phyloP scores from a whole-genome alignment of 306 rosid genomes.

The Echinosophora koreensis region DNA sequence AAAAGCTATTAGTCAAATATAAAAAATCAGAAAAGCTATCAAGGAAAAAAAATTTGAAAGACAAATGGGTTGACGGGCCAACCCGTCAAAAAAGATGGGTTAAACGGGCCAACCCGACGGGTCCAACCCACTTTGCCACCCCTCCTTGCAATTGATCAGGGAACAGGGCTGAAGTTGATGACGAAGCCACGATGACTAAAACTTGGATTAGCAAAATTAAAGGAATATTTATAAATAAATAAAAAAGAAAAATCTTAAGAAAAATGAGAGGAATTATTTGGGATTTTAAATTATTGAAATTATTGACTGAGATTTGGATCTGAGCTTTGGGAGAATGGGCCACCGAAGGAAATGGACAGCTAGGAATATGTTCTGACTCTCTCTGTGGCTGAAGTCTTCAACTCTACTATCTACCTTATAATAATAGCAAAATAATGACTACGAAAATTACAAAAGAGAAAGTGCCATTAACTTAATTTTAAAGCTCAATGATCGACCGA shows the following conservation, averaged over 20 bases:
- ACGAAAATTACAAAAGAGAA: not conserved
- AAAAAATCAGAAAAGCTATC: too few species aligned
- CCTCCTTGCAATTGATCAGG: slow-evolving; percentile 30
- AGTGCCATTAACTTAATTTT: not conserved
- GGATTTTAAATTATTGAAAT: slow-evolving; percentile 34
- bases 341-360: slow-evolving; percentile 26
- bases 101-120: too few species aligned
- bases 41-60: too few species aligned
- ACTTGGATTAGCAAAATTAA: slow-evolving; percentile 24
- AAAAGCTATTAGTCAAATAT: too few species aligned
- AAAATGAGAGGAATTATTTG: slow-evolving; percentile 36
- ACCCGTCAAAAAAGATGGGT: too few species aligned
- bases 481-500: not conserved
- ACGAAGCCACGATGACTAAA: slow-evolving; percentile 27
- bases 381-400: slow-evolving; percentile 19
- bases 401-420: not conserved
- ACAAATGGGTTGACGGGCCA: too few species aligned
- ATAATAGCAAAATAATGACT: not conserved
- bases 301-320: slow-evolving; percentile 52
- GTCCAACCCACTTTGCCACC: too few species aligned
- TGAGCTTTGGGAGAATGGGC: slow-evolving; percentile 10
- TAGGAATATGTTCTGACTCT: slow-evolving; percentile 25
- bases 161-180: slow-evolving; percentile 31
- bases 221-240: not conserved
- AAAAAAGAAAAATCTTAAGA: not conserved